Conservation (phyloP, 495 filamentous ascomycete species). For the Oidiodendron maius region DNA sequence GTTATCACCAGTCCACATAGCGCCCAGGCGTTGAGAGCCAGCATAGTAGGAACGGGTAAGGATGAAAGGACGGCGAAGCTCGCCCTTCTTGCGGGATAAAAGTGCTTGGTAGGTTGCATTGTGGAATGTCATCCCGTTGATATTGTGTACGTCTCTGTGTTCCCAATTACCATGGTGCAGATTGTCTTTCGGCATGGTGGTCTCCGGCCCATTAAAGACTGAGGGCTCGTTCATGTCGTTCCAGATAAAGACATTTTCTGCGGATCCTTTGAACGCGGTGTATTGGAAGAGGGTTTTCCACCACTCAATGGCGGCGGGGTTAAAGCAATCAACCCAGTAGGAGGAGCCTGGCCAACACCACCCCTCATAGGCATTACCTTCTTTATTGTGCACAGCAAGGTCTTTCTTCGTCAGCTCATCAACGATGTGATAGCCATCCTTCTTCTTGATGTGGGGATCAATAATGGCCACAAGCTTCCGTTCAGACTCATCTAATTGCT, state of each 20-base stretch:
- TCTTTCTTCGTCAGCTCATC: constrained; percentile 79
- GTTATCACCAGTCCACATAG: constrained; percentile 99
- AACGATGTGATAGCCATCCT: constrained; percentile 65
- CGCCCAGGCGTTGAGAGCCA: constrained; percentile 80
- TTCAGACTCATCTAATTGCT: constrained; percentile 75
- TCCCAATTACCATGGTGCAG: constrained; percentile 90
- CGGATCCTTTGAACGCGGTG: constrained; percentile 74
- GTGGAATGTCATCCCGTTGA: constrained; percentile 89
- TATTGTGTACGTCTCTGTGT: constrained; percentile 91
- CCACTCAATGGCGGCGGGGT: constrained; percentile 79
- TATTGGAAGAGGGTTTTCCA: constrained; percentile 86
- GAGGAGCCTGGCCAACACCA: constrained; percentile 99
- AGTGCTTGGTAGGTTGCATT: constrained; percentile 88
- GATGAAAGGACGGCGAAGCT: constrained; percentile 77
- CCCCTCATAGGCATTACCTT: constrained; percentile 82
- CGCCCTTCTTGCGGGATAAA: constrained; percentile 72
- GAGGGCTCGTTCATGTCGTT: constrained; percentile 99
- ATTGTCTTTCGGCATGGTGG: constrained; percentile 97
- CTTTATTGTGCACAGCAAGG: constrained; percentile 81
- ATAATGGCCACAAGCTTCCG: constrained; percentile 92
- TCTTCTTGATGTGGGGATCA: constrained; percentile 96
- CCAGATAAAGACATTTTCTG: constrained; percentile 87
- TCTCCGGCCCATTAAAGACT: constrained; percentile 96
- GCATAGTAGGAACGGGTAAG: constrained; percentile 89
- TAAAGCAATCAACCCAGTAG: constrained; percentile 94